Conservation (phyloP, 306 rosid genomes). For the Glycine soja region DNA sequence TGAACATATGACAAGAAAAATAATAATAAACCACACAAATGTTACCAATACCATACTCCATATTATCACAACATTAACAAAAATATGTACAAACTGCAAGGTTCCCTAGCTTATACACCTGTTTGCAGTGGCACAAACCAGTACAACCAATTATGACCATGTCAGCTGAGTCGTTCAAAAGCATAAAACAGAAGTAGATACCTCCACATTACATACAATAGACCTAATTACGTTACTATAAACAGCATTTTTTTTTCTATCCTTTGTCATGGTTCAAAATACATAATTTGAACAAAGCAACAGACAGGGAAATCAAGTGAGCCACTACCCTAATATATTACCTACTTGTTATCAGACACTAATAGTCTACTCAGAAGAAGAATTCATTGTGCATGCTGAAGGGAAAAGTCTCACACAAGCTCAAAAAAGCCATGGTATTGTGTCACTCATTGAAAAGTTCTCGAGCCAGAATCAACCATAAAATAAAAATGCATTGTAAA, state of each 20-base stretch:
- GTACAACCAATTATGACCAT: constrained; percentile 48
- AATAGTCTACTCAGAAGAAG: constrained; percentile 71
- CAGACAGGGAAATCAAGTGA: constrained; percentile 60
- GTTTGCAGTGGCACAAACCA: constrained; percentile 41
- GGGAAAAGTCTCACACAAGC: constrained; percentile 75
- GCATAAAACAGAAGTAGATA: constrained; percentile 39
- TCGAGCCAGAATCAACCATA: constrained; percentile 65
- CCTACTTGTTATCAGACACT: constrained; percentile 74
- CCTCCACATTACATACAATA: constrained; percentile 52
- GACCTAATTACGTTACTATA: constrained; percentile 60
- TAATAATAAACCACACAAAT: constrained; percentile 31
- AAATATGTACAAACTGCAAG: constrained; percentile 50
- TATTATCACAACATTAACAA: constrained; percentile 37
- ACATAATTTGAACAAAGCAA: constrained; percentile 68
- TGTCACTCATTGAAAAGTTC: constrained; percentile 58
- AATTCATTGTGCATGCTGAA: constrained; percentile 65
- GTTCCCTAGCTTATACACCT: constrained; percentile 44
- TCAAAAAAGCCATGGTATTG: constrained; percentile 65
- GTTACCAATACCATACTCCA: constrained; percentile 9
- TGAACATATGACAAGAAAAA: neutral
- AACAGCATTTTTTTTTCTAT: constrained; percentile 56
- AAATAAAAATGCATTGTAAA: constrained; percentile 55
- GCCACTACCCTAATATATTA: constrained; percentile 63
- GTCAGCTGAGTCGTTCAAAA: constrained; percentile 47
- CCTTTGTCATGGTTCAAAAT: constrained; percentile 56